phyloP scores from a whole-genome alignment of 1,139 yeast genomes.

The Candida glucosophila region DNA sequence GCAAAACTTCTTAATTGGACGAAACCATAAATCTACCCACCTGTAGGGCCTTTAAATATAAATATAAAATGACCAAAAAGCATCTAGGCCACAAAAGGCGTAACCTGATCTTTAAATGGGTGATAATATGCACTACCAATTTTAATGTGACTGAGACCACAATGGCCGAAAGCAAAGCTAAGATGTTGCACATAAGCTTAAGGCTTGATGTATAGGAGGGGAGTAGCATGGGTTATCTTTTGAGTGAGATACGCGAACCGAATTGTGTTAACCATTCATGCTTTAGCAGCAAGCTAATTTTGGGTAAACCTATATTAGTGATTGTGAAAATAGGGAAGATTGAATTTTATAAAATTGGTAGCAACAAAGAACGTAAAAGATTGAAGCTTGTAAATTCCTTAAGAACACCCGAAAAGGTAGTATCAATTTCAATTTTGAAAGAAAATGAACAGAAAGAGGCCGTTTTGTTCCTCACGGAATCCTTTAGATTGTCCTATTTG shows the following conservation, averaged over 20 bases:
- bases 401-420: conserved; percentile 9
- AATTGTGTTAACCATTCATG: conserved; percentile 10
- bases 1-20: too few species aligned
- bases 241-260: conserved; percentile 13
- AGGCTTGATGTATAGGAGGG: too few species aligned
- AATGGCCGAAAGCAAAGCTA: too few species aligned
- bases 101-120: too few species aligned
- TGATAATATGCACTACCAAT: too few species aligned
- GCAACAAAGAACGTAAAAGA: conserved; percentile 1
- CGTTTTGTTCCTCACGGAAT: conserved; percentile 10
- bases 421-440: conserved; percentile 10
- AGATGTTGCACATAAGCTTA: too few species aligned
- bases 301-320: conserved; percentile 9
- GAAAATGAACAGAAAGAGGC: conserved; percentile 9
- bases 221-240: conserved; percentile 9
- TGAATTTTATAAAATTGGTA: conserved; percentile 10
- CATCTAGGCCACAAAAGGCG: background rate
- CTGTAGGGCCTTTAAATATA: too few species aligned
- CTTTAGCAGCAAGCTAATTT: conserved; percentile 7
- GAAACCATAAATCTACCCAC: too few species aligned
- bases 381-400: conserved; percentile 8
- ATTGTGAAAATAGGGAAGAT: conserved; percentile 11
- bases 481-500: conserved; percentile 7
- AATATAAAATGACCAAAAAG: too few species aligned
- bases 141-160: too few species aligned